These are phyloP conservation scores for Chlamydomonas reinhardtii DNA, from an alignment of 163 green algal species.

Conservation along the genomic window DNA sequence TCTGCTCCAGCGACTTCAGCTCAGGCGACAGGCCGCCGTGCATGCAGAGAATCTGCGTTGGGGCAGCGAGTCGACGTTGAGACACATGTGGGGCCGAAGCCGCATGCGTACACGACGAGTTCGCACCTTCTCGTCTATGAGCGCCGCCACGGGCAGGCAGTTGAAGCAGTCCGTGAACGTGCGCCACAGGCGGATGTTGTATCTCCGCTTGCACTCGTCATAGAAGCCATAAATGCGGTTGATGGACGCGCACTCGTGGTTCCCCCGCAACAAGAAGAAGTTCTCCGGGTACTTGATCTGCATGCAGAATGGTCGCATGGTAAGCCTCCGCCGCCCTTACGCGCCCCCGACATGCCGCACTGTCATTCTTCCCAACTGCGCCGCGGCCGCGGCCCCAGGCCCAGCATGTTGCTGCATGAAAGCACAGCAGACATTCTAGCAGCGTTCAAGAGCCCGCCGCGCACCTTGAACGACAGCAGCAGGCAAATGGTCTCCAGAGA, in stretches of 20 bases:
- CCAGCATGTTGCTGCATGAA: too few species aligned
- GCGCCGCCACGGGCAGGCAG: slow-evolving; percentile 95
- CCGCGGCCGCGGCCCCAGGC: too few species aligned
- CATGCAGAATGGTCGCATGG: neutral
- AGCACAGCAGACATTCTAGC: too few species aligned
- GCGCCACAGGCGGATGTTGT: slow-evolving; percentile 99
- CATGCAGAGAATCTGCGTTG: slow-evolving; percentile 98
- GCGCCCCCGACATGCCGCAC: too few species aligned
- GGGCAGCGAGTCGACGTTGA: neutral
- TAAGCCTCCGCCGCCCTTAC: too few species aligned
- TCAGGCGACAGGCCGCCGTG: slow-evolving; percentile 97
- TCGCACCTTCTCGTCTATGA: slow-evolving; percentile 97
- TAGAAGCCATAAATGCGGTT: slow-evolving; percentile 99
- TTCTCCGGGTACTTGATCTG: slow-evolving; percentile 99
- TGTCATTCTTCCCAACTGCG: too few species aligned
- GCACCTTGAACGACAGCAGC: slow-evolving; percentile 98
- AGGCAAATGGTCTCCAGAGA: slow-evolving; percentile 99
- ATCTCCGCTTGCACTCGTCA: slow-evolving; percentile 99
- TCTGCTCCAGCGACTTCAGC: slow-evolving; percentile 98
- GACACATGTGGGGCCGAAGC: neutral
- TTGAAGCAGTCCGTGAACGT: slow-evolving; percentile 99
- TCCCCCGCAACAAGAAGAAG: slow-evolving; percentile 99
- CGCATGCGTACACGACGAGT: neutral
- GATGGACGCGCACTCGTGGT: slow-evolving; percentile 99
- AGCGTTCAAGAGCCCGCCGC: too few species aligned